Evolutionary conservation across 306 rosid species (phyloP).

Genomic region (Vigna radiata): DNA sequence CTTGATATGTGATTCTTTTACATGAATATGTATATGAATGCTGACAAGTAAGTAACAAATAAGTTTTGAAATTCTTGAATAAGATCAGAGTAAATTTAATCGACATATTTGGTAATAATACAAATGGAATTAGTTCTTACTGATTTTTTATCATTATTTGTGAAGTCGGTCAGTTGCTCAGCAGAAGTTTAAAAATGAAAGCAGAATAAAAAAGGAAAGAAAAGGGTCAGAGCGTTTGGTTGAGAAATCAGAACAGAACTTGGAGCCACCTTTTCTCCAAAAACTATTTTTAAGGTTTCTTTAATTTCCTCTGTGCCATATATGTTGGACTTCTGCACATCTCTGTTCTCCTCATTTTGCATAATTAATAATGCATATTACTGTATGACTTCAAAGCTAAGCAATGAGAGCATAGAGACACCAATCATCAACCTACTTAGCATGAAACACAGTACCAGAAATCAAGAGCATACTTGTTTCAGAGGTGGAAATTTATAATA

Average conservation of each 20-base stretch:
- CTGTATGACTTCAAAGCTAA: constrained; percentile 52
- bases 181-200: constrained; percentile 29
- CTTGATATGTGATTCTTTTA: too few relatives aligned
- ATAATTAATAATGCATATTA: neutral
- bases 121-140: constrained; percentile 15
- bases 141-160: neutral
- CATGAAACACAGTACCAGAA: constrained; percentile 43
- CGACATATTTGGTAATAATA: neutral
- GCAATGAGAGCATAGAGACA: constrained; percentile 46
- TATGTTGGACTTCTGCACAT: constrained; percentile 43
- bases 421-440: constrained; percentile 20
- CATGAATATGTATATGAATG: too few relatives aligned
- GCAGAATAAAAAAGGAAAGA: constrained; percentile 32
- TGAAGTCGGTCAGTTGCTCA: constrained; percentile 37
- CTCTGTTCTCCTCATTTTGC: constrained; percentile 36
- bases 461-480: constrained; percentile 43
- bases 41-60: neutral
- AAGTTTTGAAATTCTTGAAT: neutral
- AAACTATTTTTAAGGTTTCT: neutral
- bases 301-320: constrained; percentile 35
- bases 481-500: constrained; percentile 13
- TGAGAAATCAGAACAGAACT: constrained; percentile 49
- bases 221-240: constrained; percentile 44
- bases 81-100: neutral
- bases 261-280: constrained; percentile 44